Evolutionary conservation across 2,329 filamentous ascomycete genomes (phyloP), one percentile per base, ranked within the genome.

Genomic region (Xylariaceae sp.): DNA sequence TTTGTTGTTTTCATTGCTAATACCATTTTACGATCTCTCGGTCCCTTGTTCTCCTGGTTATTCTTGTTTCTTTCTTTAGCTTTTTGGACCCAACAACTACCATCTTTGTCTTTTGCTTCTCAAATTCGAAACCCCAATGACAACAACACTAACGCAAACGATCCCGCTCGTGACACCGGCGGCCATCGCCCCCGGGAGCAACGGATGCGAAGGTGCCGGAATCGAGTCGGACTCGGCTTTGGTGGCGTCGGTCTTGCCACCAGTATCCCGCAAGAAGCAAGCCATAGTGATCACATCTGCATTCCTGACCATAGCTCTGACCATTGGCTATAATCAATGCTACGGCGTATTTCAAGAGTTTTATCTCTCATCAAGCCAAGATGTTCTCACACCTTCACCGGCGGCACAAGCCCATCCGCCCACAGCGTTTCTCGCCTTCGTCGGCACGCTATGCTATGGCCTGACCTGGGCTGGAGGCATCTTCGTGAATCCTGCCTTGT

Each of bases 391-490:
- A 2, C 67, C 67, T 6, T 57, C 67, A 1, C 71, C 74, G 14
- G 63, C 69, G 4, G 64, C 67, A 1, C 69, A 74, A 49, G 50
- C 56, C 8, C 59, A 66, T 1, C 71, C 69, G 19, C 71, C 71
- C n/a, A 75, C 73, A 12, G 79, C 79, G 0, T 63, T 80, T 37
- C 69, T 82, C 16, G 76, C 77, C 5, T 80, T 82, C 64, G 75
- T 82, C 3, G 78, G 79, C 36, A 81, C 79, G 1, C 66, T 81
- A 7, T 79, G 76, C 40, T 74, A 75, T 16, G 79, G 79, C 1
- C 65, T 82, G 33, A 82, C 79, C 1, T 82, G 79, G 79, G 75
- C 71, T 3, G 78, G 79, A n/a, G 76, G 78, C 23, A 77, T 81
- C 33, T 61, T 79, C 21, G 75, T 81, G 6, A 81, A 81, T 62